Conservation (phyloP, 257 asterid species). For the Cruciata laevipes region DNA sequence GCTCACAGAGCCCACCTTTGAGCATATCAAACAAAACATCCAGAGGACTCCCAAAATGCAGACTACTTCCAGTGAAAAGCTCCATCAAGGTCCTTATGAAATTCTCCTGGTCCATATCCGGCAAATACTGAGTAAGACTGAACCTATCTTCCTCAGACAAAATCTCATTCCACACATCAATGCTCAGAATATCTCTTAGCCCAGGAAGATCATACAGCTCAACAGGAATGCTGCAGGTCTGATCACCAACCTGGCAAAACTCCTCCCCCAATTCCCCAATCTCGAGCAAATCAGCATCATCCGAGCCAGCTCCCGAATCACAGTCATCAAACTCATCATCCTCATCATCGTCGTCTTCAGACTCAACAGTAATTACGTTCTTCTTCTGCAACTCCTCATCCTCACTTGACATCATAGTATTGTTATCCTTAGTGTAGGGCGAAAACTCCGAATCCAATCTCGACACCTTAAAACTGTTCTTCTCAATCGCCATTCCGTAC, state of each 20-base stretch:
- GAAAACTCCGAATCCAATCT: slow-evolving; percentile 66
- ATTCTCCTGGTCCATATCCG: slow-evolving; percentile 94
- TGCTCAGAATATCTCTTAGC: slow-evolving; percentile 62
- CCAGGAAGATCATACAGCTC: slow-evolving; percentile 88
- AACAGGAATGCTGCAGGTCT: slow-evolving; percentile 81
- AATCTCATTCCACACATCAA: slow-evolving; percentile 94
- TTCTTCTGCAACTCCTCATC: slow-evolving; percentile 63
- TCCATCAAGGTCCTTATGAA: slow-evolving; percentile 69
- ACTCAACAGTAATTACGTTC: slow-evolving; percentile 47
- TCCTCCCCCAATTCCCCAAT: slow-evolving; percentile 88
- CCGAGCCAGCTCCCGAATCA: slow-evolving; percentile 99
- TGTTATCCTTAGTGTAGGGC: slow-evolving; percentile 54
- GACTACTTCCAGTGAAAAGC: slow-evolving; percentile 61
- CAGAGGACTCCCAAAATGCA: slow-evolving; percentile 86
- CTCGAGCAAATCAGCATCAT: slow-evolving; percentile 84
- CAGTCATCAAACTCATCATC: slow-evolving; percentile 85
- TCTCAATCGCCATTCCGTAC: slow-evolving; percentile 93
- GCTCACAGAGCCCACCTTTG: slow-evolving; percentile 95
- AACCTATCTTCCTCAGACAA: slow-evolving; percentile 83
- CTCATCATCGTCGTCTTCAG: slow-evolving; percentile 74
- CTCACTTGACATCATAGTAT: slow-evolving; percentile 55
- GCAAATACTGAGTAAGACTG: slow-evolving; percentile 68
- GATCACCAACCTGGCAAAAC: slow-evolving; percentile 90
- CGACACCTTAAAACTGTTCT: slow-evolving; percentile 68
- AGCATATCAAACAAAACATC: slow-evolving; percentile 64